Evolutionary conservation across 2,329 filamentous ascomycete genomes (phyloP), one percentile per base, ranked within the genome.

Genomic region (Thermothelomyces thermophilus): DNA sequence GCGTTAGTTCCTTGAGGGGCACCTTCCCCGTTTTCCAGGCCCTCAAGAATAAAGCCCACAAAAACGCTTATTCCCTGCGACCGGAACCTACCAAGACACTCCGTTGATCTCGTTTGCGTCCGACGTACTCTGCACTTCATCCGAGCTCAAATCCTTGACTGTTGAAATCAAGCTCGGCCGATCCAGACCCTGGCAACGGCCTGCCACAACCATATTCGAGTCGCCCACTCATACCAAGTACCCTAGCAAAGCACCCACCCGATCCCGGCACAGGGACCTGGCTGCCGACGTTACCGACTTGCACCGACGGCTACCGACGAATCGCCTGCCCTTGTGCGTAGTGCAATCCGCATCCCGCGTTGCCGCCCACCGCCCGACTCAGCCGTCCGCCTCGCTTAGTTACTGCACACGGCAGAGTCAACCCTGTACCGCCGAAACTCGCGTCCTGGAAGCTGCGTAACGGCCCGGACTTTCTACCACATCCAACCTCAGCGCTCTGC

Each of bases 281-380:
- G 1, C 44, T 48, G 30, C 52, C 52, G 52, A 54, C 33, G 26
- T 19, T 54, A 46, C 52, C 52, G 52, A 46, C 42, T n/a, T 20
- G 26, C 19, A 41, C 50, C 42, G 46, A 51, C 35, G 17, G n/a
- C 37, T 17, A 49, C 48, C 43, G 40, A 46, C 44, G 22, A 33
- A 47, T 34, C 14, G 22, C 36, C 37, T 43, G 41, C 20, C 33
- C 30, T 35, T 48, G 26, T 33, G 45, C 17, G 36, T 36, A 28
- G 28, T 13, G 36, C 41, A 40, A 22, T 14, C 30, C 17, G 6
- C 40, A 48, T 44, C 41, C 47, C 48, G 36, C 41, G 20, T 49
- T 51, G 28, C 48, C 50, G 28, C 31, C 34, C 34, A 22, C 45
- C 40, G 24, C 24, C 24, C 24, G 40, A 41, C 28, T 30, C 39